Percentiles rank a stretch among this genome's conserved stretches.
Conservation (phyloP, 2,329 filamentous ascomycete genomes). For the Torrubiella hemipterigena region DNA sequence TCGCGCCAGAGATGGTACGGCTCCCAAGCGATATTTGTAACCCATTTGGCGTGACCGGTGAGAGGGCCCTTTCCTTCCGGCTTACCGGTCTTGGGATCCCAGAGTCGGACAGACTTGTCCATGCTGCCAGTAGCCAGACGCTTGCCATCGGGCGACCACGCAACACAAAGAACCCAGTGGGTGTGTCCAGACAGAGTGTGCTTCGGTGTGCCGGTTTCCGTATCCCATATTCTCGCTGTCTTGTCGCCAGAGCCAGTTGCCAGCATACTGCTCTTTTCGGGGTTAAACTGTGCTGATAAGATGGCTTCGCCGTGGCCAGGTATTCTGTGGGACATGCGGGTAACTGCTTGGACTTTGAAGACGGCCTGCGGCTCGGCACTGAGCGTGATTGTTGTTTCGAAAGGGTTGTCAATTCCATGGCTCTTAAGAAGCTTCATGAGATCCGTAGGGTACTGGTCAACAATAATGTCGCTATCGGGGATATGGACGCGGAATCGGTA, state of each 20-base stretch:
- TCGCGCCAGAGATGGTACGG: slow-evolving; percentile 74
- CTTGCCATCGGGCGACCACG: slow-evolving; percentile 74
- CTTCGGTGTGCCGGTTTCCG: slow-evolving; percentile 80
- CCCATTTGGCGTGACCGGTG: slow-evolving; percentile 81
- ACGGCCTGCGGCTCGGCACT: slow-evolving; percentile 73
- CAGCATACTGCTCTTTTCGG: slow-evolving; percentile 61
- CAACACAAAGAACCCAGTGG: slow-evolving; percentile 79
- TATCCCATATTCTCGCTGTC: slow-evolving; percentile 89
- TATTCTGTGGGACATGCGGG: slow-evolving; percentile 78
- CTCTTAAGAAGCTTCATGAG: slow-evolving; percentile 40
- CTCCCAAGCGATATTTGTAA: slow-evolving; percentile 83
- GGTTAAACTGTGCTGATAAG: slow-evolving; percentile 75
- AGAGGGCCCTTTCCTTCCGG: slow-evolving; percentile 53
- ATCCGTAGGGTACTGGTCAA: slow-evolving; percentile 44
- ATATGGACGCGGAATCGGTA: slow-evolving; percentile 51
- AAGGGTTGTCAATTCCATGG: slow-evolving; percentile 46
- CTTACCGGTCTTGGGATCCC: slow-evolving; percentile 75
- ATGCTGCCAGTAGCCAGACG: slow-evolving; percentile 82
- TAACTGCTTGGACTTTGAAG: slow-evolving; percentile 85
- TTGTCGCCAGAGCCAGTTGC: slow-evolving; percentile 86
- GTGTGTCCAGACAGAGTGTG: slow-evolving; percentile 79
- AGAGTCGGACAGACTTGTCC: slow-evolving; percentile 84
- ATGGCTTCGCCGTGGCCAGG: slow-evolving; percentile 89
- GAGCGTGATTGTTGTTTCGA: slow-evolving; percentile 42
- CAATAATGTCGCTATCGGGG: slow-evolving; percentile 36